Conservation (phyloP, 768 basidiomycete genomes). For the Mycena chlorophos region DNA sequence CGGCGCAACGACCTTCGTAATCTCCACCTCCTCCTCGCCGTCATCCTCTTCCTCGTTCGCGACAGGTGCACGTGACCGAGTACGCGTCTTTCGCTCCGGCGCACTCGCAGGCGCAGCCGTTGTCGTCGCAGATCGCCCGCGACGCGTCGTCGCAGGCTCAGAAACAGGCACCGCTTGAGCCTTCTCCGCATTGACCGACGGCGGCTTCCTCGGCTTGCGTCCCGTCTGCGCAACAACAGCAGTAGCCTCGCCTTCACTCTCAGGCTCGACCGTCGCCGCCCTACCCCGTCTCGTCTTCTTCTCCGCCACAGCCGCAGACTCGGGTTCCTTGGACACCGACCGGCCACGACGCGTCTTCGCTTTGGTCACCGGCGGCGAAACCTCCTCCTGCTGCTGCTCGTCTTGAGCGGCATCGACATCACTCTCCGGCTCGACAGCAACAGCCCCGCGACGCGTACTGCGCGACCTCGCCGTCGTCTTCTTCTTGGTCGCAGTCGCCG, state of each 20-base stretch:
- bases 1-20: conserved; percentile 22
- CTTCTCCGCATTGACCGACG: background rate
- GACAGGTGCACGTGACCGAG: conserved; percentile 20
- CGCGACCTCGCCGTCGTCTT: background rate
- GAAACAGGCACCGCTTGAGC: conserved; percentile 3
- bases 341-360: conserved; percentile 3
- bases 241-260: conserved; percentile 24
- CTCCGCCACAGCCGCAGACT: conserved; percentile 1
- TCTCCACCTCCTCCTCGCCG: conserved; percentile 18
- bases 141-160: conserved; percentile 16
- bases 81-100: conserved; percentile 20
- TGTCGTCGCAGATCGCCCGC: conserved; percentile 4
- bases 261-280: conserved; percentile 20
- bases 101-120: conserved; percentile 19
- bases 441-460: background rate
- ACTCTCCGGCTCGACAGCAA: conserved; percentile 11
- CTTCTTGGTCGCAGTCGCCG: background rate
- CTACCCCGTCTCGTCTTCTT: conserved; percentile 14
- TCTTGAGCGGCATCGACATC: too few relatives aligned
- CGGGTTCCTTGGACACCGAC: background rate
- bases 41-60: conserved; percentile 23
- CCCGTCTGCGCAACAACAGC: too few relatives aligned
- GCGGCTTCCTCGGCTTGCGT: conserved; percentile 17
- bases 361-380: background rate
- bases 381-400: background rate